A percentile compares a stretch with the other conserved stretches of the same genome.
Evolutionary conservation across 139 green algal species (phyloP).

Genomic region (Haematococcus lacustris): DNA sequence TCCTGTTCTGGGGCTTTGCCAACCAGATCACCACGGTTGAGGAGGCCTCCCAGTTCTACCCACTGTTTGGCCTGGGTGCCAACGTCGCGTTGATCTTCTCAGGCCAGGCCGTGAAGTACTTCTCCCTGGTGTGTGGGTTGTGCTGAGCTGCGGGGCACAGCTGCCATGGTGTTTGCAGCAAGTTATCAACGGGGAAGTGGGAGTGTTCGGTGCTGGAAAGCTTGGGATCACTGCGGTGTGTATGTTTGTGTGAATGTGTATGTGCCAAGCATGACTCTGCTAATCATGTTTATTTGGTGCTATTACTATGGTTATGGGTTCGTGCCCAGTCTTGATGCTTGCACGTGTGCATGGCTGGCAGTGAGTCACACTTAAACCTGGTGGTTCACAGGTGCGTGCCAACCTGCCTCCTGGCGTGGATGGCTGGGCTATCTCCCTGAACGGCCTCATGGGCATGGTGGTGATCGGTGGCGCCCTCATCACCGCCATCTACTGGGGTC

Average conservation of each 20-base stretch:
- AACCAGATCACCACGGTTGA: slow-evolving; percentile 98
- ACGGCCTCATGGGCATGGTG: slow-evolving; percentile 95
- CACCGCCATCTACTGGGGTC: slow-evolving; percentile 69
- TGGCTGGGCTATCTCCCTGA: slow-evolving; percentile 93
- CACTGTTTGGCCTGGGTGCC: slow-evolving; percentile 94
- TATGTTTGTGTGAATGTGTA: too few relatives aligned
- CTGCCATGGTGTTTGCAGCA: too few relatives aligned
- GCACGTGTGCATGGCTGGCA: too few relatives aligned
- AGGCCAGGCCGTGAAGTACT: slow-evolving; percentile 92
- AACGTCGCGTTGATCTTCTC: slow-evolving; percentile 99
- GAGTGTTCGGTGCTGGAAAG: too few relatives aligned
- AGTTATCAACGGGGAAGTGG: too few relatives aligned
- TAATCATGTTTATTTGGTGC: too few relatives aligned
- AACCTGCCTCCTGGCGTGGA: slow-evolving; percentile 89
- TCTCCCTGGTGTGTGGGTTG: slow-evolving; percentile 76
- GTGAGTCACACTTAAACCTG: too few relatives aligned
- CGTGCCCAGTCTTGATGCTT: too few relatives aligned
- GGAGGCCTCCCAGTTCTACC: slow-evolving; percentile 98
- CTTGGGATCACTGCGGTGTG: too few relatives aligned
- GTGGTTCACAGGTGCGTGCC: slow-evolving; percentile 59
- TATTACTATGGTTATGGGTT: too few relatives aligned
- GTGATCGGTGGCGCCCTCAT: slow-evolving; percentile 82
- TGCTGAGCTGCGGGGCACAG: too few relatives aligned
- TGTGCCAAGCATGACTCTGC: too few relatives aligned
- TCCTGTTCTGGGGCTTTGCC: slow-evolving; percentile 98